Evolutionary conservation across 2,329 filamentous ascomycete species (phyloP).

Genomic region (Colletotrichum sp.): DNA sequence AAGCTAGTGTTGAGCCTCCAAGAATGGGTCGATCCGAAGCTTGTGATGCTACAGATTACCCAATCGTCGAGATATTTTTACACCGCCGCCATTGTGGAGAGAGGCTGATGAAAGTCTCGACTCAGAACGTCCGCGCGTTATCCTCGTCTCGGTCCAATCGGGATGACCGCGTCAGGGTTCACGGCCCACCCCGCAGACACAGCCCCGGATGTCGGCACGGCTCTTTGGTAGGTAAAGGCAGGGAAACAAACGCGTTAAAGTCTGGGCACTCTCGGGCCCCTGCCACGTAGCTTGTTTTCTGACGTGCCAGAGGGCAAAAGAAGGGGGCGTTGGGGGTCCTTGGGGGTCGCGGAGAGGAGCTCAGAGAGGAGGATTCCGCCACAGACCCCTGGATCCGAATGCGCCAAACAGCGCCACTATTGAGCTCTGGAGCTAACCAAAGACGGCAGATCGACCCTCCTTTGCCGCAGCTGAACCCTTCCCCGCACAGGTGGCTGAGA

Average conservation of each 20-base stretch:
- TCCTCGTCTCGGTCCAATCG: constrained; percentile 16
- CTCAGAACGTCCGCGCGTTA: constrained; percentile 18
- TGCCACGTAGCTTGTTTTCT: constrained; percentile 16
- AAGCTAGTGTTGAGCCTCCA: background rate
- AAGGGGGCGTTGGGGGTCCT: background rate
- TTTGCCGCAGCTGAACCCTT: background rate
- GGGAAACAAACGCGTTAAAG: constrained; percentile 7
- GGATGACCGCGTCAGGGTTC: constrained; percentile 20
- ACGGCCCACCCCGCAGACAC: constrained; percentile 14
- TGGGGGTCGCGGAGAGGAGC: background rate
- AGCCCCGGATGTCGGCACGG: constrained; percentile 18
- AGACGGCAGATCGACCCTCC: background rate
- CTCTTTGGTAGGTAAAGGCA: background rate
- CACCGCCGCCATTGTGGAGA: constrained; percentile 19
- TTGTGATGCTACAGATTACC: constrained; percentile 5
- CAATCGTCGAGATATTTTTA: constrained; percentile 1
- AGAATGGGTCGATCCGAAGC: constrained; percentile 6
- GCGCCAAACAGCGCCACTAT: constrained; percentile 1
- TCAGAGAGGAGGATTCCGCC: background rate
- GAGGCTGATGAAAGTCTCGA: constrained; percentile 17
- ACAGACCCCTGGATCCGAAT: background rate
- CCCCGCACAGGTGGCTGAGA: constrained; percentile 8
- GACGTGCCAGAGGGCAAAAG: background rate
- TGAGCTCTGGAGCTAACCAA: background rate
- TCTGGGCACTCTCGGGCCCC: constrained; percentile 12